phyloP scores from a whole-genome alignment of 2,329 filamentous ascomycete genomes.

The Intubia oerlemansii region DNA sequence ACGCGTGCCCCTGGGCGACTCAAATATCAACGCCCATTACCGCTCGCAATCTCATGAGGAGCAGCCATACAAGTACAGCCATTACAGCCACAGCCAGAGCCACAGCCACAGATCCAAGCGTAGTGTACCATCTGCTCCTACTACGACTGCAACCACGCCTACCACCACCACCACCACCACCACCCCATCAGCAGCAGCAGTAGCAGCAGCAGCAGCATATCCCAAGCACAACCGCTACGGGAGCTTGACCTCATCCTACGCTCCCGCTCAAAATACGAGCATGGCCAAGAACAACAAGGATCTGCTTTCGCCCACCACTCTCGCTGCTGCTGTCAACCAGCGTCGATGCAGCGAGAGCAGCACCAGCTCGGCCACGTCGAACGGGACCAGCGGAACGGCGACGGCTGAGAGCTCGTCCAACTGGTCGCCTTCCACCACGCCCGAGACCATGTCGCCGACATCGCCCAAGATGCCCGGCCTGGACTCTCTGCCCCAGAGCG shows the following conservation, averaged over 20 bases:
- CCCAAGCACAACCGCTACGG: slow-evolving; percentile 1
- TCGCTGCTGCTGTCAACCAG: too few relatives aligned
- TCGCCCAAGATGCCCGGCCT: slow-evolving; percentile 2
- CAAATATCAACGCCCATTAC: slow-evolving; percentile 1
- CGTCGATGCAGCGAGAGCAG: slow-evolving; percentile 7
- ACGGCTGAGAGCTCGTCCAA: slow-evolving; percentile 1
- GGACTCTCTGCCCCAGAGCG: not conserved
- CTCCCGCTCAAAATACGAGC: too few relatives aligned
- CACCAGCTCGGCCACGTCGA: slow-evolving; percentile 3
- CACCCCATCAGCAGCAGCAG: too few relatives aligned
- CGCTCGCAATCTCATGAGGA: slow-evolving; percentile 5
- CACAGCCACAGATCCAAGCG: too few relatives aligned
- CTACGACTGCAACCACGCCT: too few relatives aligned
- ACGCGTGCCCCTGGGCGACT: too few relatives aligned
- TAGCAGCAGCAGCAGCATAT: not conserved
- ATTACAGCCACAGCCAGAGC: too few relatives aligned
- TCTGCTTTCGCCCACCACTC: too few relatives aligned
- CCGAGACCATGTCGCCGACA: slow-evolving; percentile 5
- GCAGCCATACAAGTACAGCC: too few relatives aligned
- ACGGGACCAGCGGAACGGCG: slow-evolving; percentile 2
- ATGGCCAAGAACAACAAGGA: too few relatives aligned
- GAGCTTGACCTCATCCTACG: slow-evolving; percentile 1
- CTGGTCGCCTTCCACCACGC: slow-evolving; percentile 6
- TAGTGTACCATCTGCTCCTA: too few relatives aligned
- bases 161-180: too few relatives aligned